Percentiles rank a stretch among this genome's conserved stretches.
Conservation (phyloP, 345 rosid genomes). For the Hypericum perforatum region DNA sequence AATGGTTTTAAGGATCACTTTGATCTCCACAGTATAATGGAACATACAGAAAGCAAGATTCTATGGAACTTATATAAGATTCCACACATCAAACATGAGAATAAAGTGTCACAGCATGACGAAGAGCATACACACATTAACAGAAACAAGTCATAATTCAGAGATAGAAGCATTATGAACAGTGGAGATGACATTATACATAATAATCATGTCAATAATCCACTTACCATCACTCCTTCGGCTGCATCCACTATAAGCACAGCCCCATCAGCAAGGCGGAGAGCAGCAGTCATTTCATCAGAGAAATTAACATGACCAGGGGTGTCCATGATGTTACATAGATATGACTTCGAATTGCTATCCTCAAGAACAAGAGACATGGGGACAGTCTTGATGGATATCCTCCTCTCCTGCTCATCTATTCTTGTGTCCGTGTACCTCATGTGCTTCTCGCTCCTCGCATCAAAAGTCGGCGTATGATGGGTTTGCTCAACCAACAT, state of each 20-base stretch:
- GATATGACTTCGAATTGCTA: constrained; percentile 81
- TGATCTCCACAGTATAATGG: too few species aligned
- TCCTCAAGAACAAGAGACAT: constrained; percentile 98
- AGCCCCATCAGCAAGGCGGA: constrained; percentile 91
- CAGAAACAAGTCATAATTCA: too few species aligned
- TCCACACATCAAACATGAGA: too few species aligned
- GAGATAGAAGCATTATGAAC: too few species aligned
- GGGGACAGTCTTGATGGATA: constrained; percentile 88
- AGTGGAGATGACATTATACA: too few species aligned
- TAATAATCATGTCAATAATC: not conserved
- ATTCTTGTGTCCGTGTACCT: constrained; percentile 88
- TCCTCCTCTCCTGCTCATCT: constrained; percentile 93
- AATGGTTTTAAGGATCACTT: too few species aligned
- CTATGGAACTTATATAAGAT: too few species aligned
- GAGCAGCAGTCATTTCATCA: constrained; percentile 79
- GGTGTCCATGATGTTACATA: constrained; percentile 86
- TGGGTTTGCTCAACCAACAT: constrained; percentile 98
- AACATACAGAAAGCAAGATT: too few species aligned
- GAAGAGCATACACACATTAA: too few species aligned
- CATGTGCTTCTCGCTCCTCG: constrained; percentile 76
- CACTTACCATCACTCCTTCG: constrained; percentile 65
- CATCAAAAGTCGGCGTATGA: constrained; percentile 75
- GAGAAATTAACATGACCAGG: constrained; percentile 91
- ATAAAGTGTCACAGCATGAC: too few species aligned
- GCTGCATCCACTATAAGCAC: constrained; percentile 95